phyloP scores from a whole-genome alignment of 257 asterid species.

The Asclepias syriaca region DNA sequence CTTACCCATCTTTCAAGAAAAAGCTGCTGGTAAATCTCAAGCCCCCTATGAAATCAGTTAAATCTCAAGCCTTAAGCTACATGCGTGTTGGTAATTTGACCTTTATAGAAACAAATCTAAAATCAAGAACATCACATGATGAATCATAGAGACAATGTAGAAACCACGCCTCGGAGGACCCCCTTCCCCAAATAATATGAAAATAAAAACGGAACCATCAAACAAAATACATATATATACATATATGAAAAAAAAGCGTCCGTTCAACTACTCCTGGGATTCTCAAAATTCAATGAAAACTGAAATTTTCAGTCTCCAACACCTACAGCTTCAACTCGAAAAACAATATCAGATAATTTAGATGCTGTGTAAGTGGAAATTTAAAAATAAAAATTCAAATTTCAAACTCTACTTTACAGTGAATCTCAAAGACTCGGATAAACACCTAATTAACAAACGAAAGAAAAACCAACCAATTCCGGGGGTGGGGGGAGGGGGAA shows the following conservation, averaged over 20 bases:
- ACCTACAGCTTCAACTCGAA: not conserved
- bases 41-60: not conserved
- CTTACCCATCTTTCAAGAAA: no score
- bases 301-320: not conserved
- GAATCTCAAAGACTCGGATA: not conserved
- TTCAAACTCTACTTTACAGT: not conserved
- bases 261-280: not conserved
- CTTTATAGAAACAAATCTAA: not conserved
- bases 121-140: not conserved
- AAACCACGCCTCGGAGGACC: not conserved
- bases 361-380: not conserved
- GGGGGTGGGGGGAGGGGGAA: no score
- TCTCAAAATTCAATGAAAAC: not conserved
- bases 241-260: not conserved
- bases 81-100: not conserved
- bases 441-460: not conserved
- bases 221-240: no score
- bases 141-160: not conserved
- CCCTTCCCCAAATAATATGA: not conserved
- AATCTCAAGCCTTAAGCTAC: no score
- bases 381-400: slow-evolving; percentile 8
- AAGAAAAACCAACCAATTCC: not conserved
- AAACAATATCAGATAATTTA: slow-evolving; percentile 8
- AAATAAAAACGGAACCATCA: not conserved
- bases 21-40: not conserved